Percentiles rank a stretch among this genome's conserved stretches.
These are phyloP conservation scores for Emmonsia crescens DNA, from an alignment of 2,329 filamentous ascomycete genomes.

Conservation along the genomic window DNA sequence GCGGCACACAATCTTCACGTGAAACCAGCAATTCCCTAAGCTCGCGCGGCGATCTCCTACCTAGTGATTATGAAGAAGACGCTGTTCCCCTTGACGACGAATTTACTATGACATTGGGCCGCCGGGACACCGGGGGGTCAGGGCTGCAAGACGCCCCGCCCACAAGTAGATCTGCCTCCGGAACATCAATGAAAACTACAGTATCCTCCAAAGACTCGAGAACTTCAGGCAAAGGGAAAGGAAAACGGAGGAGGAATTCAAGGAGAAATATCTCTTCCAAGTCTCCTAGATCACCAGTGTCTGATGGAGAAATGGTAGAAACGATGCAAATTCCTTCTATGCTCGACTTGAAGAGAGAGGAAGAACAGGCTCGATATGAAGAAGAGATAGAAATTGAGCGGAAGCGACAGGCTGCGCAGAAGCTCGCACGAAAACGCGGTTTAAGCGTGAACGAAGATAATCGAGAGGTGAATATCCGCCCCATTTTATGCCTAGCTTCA, in stretches of 20 bases:
- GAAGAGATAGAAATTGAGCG: slow-evolving; percentile 47
- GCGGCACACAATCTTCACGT: slow-evolving; percentile 67
- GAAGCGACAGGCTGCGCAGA: slow-evolving; percentile 45
- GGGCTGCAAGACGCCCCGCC: slow-evolving; percentile 54
- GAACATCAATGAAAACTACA: slow-evolving; percentile 39
- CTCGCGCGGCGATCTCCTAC: slow-evolving; percentile 81
- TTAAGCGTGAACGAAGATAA: slow-evolving; percentile 25
- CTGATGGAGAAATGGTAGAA: slow-evolving; percentile 21
- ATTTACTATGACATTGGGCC: slow-evolving; percentile 71
- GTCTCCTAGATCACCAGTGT: slow-evolving; percentile 17
- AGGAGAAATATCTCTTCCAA: slow-evolving; percentile 19
- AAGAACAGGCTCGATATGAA: slow-evolving; percentile 41
- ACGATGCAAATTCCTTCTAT: slow-evolving; percentile 37
- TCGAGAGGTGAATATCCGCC: slow-evolving; percentile 20
- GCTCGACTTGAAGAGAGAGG: slow-evolving; percentile 47
- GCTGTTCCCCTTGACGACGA: slow-evolving; percentile 88
- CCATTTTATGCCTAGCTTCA: background rate
- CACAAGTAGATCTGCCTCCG: slow-evolving; percentile 28
- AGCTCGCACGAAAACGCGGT: slow-evolving; percentile 45
- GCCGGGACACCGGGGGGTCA: slow-evolving; percentile 46
- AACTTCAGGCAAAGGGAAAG: slow-evolving; percentile 22
- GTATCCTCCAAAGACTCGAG: slow-evolving; percentile 37
- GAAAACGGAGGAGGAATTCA: slow-evolving; percentile 21
- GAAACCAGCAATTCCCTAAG: slow-evolving; percentile 77
- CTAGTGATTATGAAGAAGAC: slow-evolving; percentile 87